Percentiles rank a stretch among this genome's conserved stretches.
These are phyloP conservation scores for Leptosphaerulina australis DNA, from an alignment of 2,329 filamentous ascomycete genomes.

Conservation along the genomic window DNA sequence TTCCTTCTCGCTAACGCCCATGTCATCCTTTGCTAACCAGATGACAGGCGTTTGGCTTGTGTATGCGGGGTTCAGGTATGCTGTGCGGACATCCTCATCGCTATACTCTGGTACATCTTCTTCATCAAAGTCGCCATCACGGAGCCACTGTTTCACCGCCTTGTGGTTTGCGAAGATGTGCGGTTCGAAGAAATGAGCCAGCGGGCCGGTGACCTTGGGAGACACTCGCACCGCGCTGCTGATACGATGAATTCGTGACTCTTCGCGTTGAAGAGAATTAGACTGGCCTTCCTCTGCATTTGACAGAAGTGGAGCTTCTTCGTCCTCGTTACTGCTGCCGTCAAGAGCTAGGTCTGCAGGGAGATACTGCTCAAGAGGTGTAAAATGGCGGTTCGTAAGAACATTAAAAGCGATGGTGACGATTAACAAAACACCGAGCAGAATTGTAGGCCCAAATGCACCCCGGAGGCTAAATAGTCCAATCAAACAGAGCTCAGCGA, in stretches of 20 bases:
- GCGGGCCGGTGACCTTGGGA: constrained; percentile 31
- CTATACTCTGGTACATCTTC: constrained; percentile 42
- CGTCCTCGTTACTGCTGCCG: constrained; percentile 28
- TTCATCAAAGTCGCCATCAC: constrained; percentile 39
- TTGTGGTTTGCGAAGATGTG: constrained; percentile 44
- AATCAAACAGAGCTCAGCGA: constrained; percentile 81
- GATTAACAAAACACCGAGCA: constrained; percentile 41
- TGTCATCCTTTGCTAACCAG: constrained; percentile 43
- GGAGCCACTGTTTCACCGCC: constrained; percentile 44
- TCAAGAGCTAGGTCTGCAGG: constrained; percentile 40
- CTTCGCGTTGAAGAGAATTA: constrained; percentile 23
- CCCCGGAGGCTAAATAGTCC: constrained; percentile 69
- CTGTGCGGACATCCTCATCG: constrained; percentile 43
- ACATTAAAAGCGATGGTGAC: constrained; percentile 42
- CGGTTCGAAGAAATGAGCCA: constrained; percentile 45
- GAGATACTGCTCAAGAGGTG: constrained; percentile 44
- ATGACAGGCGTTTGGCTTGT: constrained; percentile 43
- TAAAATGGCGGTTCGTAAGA: constrained; percentile 43
- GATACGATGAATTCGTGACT: constrained; percentile 36
- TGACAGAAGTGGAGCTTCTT: constrained; percentile 39
- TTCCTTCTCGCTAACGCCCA: constrained; percentile 42
- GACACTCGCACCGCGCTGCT: constrained; percentile 35
- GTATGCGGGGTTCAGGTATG: constrained; percentile 45
- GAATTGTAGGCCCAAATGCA: constrained; percentile 43
- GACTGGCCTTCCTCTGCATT: constrained; percentile 42